phyloP scores from a whole-genome alignment of 257 asterid species.

The Scutellaria minor region DNA sequence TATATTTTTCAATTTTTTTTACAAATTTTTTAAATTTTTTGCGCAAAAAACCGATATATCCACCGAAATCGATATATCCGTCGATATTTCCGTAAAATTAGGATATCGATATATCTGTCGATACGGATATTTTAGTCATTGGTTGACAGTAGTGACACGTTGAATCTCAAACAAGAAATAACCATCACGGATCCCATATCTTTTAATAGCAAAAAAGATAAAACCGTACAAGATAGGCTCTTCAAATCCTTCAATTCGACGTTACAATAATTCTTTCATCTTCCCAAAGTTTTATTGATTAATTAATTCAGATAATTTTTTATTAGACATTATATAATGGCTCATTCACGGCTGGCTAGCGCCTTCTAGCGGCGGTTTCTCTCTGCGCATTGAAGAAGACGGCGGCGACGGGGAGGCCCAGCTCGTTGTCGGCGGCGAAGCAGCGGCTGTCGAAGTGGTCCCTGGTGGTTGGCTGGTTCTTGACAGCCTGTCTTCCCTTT shows the following conservation, averaged over 20 bases:
- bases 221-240: not conserved
- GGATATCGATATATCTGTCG: too few relatives aligned
- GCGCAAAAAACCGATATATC: too few relatives aligned
- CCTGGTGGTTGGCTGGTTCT: conserved; percentile 50
- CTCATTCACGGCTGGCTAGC: conserved; percentile 34
- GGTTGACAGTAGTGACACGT: not conserved
- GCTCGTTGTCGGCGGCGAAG: conserved; percentile 72
- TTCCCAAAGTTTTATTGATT: not conserved
- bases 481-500: conserved; percentile 60
- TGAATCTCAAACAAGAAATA: conserved; percentile 32
- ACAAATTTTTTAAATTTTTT: too few relatives aligned
- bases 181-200: conserved; percentile 24
- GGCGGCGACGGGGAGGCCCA: conserved; percentile 86
- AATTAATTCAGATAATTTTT: not conserved
- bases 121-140: too few relatives aligned
- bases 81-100: too few relatives aligned
- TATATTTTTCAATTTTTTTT: too few relatives aligned
- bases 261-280: not conserved
- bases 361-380: conserved; percentile 89
- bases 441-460: conserved; percentile 69
- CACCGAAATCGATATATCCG: too few relatives aligned
- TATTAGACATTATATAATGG: not conserved
- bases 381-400: conserved; percentile 92
- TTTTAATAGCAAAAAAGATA: conserved; percentile 20
- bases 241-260: not conserved